Base-by-base conservation (phyloP, 805 yeast genomes). In the Torulaspora franciscae region DNA sequence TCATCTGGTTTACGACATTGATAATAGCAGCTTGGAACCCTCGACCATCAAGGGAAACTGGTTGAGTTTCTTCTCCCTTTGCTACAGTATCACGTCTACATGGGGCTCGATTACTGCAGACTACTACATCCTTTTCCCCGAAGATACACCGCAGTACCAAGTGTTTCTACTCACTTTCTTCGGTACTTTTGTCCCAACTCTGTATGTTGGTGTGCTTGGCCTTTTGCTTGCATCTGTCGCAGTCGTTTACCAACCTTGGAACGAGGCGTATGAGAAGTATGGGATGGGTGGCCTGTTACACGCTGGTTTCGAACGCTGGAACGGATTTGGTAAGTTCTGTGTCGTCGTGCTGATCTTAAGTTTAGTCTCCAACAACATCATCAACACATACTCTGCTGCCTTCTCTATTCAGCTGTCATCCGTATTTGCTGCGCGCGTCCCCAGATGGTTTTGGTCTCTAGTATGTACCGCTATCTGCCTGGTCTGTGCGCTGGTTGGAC, bases 91-190 rank as follows among this genome's bases (percentile, higher is more conserved):
- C 37, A 86, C 95, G 3, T 77, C 87, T 3, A 85, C 96, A 1
- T 88, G 96, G 96, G 90, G 95, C 35, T 82, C 90, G 2, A 76
- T 85, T 48, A 86, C 95, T 0, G 74, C 90, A 0, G 96, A 88
- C 65, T 88, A 88, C 63, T 85, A 85, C 62, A 77, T 88, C 39
- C 70, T 86, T 40, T 80, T 87, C 55, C 95, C 95, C 1, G 91
- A 84, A 56, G 70, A 73, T 32, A 77, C 86, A 0, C 73, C 84
- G 2, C 77, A 77, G 43, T 48, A 62, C 43, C 74, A 73, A 46
- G 70, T 83, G 1, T 84, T 80, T 56, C 17, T 65, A 14, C 67
- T 82, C 51, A 86, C 95, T 0, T 80, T 83, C 51, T 67, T 79
- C 19, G 84, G 85, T 2, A 79, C 83, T 15, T 69, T 77, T 40